A percentile compares a stretch with the other conserved stretches of the same genome.
Conservation (phyloP, 176 grass and related monocot species). For the Oryza coarctata region DNA sequence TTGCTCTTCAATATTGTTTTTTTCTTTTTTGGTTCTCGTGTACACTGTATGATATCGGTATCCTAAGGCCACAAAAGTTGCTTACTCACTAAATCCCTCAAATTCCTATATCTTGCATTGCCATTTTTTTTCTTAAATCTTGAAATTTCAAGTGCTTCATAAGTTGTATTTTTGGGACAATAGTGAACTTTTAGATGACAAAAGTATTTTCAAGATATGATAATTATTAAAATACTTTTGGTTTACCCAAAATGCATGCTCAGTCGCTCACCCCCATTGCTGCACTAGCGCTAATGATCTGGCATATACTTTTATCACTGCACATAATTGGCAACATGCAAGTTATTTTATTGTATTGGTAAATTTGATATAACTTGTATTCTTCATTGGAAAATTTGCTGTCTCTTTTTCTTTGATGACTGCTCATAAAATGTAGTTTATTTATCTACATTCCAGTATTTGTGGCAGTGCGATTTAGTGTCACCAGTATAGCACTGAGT, state of each 20-base stretch:
- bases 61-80: background rate
- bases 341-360: background rate
- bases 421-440: background rate
- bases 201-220: background rate
- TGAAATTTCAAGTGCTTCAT: background rate
- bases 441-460: constrained; percentile 12
- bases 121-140: background rate
- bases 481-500: background rate
- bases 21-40: background rate
- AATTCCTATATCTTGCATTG: background rate
- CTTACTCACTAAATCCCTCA: background rate
- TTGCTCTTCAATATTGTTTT: constrained; percentile 21
- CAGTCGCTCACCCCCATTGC: background rate
- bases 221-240: constrained; percentile 16
- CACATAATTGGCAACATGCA: background rate
- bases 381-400: constrained; percentile 4
- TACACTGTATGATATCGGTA: background rate
- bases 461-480: background rate
- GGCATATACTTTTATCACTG: constrained; percentile 5
- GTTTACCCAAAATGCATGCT: background rate
- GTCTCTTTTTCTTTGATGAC: background rate
- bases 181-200: background rate
- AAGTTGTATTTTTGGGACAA: background rate
- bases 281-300: background rate
- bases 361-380: constrained; percentile 20